A percentile compares a stretch with the other conserved stretches of the same genome.
Conservation (phyloP, 352 stramenopile species). For the Phytophthora boehmeriae region DNA sequence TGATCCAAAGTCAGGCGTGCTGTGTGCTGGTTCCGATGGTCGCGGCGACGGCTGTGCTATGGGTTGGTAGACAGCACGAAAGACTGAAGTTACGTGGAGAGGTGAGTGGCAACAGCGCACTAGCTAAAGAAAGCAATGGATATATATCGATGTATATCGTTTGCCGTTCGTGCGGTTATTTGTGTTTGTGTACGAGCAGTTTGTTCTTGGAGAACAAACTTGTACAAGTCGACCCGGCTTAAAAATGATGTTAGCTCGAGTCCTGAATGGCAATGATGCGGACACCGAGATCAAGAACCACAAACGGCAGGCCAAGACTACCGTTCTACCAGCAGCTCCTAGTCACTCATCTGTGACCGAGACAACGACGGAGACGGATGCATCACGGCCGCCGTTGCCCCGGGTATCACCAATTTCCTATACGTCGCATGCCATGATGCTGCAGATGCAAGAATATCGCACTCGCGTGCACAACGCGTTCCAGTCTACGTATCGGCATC, state of each 20-base stretch:
- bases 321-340: neutral
- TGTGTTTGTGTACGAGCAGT: neutral
- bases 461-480: slow-evolving; percentile 48
- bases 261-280: slow-evolving; percentile 16
- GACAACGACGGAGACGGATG: neutral
- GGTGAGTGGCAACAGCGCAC: neutral
- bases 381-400: slow-evolving; percentile 15
- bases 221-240: neutral
- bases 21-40: slow-evolving; percentile 95
- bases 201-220: neutral
- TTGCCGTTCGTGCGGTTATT: neutral
- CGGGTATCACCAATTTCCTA: slow-evolving; percentile 31
- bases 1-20: slow-evolving; percentile 83
- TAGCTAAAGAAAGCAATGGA: slow-evolving; percentile 2
- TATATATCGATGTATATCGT: neutral
- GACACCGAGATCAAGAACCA: neutral
- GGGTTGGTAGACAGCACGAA: slow-evolving; percentile 58
- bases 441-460: slow-evolving; percentile 66
- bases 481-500: slow-evolving; percentile 54
- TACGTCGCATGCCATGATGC: slow-evolving; percentile 63
- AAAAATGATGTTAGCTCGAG: slow-evolving; percentile 23
- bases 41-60: slow-evolving; percentile 95
- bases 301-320: neutral
- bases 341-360: neutral
- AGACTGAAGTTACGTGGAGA: neutral